Evolutionary conservation across 441 rosid genomes (phyloP).

Genomic region (Pelargonium australe): DNA sequence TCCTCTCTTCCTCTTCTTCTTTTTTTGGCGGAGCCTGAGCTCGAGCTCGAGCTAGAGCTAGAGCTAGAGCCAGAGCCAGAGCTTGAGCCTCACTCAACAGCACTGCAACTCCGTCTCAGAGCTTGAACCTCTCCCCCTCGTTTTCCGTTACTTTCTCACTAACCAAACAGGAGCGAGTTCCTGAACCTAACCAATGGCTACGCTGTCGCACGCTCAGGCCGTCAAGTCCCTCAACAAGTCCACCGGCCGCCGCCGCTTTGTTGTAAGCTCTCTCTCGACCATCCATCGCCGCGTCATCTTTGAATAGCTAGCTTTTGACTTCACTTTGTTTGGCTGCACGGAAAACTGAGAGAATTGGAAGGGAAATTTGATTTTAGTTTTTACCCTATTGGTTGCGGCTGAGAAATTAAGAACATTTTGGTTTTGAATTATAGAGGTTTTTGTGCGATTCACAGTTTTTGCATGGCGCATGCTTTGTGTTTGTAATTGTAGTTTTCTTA

Average conservation of each 20-base stretch:
- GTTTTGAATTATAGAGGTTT: not conserved
- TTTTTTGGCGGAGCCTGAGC: not conserved
- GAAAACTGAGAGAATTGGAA: not conserved
- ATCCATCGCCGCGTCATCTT: not conserved
- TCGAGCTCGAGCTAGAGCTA: not conserved
- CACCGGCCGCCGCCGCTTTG: constrained; percentile 68
- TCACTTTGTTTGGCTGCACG: not conserved
- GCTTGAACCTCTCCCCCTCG: not conserved
- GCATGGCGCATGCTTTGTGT: not conserved
- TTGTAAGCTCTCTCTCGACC: constrained; percentile 34
- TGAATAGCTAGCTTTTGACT: not conserved
- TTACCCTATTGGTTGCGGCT: not conserved
- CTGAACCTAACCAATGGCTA: constrained; percentile 38
- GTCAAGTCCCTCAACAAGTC: constrained; percentile 87
- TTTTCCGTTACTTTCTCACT: not conserved
- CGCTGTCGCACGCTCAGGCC: constrained; percentile 54
- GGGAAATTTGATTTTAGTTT: not conserved
- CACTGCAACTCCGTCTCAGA: not conserved
- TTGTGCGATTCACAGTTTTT: not conserved
- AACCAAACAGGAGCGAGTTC: not conserved
- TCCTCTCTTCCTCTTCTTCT: not conserved
- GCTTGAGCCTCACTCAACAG: not conserved
- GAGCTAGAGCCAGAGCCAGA: too few relatives aligned
- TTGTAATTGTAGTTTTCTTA: not conserved
- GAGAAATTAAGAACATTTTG: not conserved